Percentiles rank a stretch among this genome's conserved stretches.
phyloP scores from a whole-genome alignment of 75 land plant genomes.

The Cupressus sempervirens region DNA sequence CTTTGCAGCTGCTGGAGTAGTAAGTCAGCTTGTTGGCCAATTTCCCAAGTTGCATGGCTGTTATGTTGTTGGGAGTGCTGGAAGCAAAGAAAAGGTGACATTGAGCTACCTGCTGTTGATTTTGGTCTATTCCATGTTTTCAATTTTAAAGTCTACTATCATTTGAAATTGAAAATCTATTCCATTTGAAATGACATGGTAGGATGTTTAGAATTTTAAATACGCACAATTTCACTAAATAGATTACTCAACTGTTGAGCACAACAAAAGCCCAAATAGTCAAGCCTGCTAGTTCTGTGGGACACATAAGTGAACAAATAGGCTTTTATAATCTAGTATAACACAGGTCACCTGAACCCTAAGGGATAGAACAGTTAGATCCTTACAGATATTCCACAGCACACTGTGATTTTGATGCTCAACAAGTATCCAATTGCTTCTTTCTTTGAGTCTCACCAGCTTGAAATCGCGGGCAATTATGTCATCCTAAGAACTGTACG shows the following conservation, averaged over 20 bases:
- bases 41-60: slow-evolving; percentile 64
- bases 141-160: not conserved
- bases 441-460: not conserved
- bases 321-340: not conserved
- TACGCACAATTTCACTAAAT: not conserved
- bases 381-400: not conserved
- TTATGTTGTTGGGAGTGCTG: slow-evolving; percentile 75
- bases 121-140: not conserved
- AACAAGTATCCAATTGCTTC: not conserved
- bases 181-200: not conserved
- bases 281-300: not conserved
- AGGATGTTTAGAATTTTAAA: not conserved
- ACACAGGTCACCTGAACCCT: not conserved
- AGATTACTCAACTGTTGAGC: not conserved
- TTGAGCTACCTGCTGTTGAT: not conserved
- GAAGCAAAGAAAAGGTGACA: slow-evolving; percentile 58
- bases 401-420: not conserved
- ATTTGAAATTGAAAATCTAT: not conserved
- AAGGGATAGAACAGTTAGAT: not conserved
- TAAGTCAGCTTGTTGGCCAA: slow-evolving; percentile 59
- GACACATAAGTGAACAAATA: not conserved
- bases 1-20: slow-evolving; percentile 63
- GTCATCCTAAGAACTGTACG: not conserved
- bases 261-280: not conserved
- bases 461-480: not conserved